Base-by-base conservation (phyloP, 1,284 basidiomycete species). In the Papiliotrema fonsecae region DNA sequence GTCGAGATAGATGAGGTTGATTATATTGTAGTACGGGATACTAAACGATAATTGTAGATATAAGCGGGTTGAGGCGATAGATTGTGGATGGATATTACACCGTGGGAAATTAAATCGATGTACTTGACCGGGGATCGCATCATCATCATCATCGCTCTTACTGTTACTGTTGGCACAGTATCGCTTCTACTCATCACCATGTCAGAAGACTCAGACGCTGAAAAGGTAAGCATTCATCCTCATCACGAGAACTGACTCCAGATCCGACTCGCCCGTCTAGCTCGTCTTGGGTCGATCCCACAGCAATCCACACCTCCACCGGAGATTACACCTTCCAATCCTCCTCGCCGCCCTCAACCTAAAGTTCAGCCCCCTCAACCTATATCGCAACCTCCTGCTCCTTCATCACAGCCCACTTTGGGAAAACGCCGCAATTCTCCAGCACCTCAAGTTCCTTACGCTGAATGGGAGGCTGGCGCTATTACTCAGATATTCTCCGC, bases 381-480 rank as follows among this genome's bases (percentile, higher is more conserved):
- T 37, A 30, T 37, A 27, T 42, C 47, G 13, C 30, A 18, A 18
- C 11, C 37, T 30, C 24, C 32, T 38, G 9, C 28, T 6, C 24
- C 38, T n/a, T n/a, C n/a, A n/a, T n/a, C n/a, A n/a, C n/a, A n/a
- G n/a, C n/a, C n/a, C n/a, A n/a, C n/a, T n/a, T n/a, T n/a, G n/a
- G n/a, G n/a, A n/a, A n/a, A n/a, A n/a, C n/a, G n/a, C n/a, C n/a
- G n/a, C n/a, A n/a, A n/a, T n/a, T n/a, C n/a, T n/a, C n/a, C n/a
- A n/a, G n/a, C n/a, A n/a, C n/a, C n/a, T n/a, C n/a, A 42, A 1
- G 24, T 61, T 6, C 55, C 88, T 31, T 80, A 88, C 65, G 60
- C 81, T 10, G 67, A 72, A 27, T 96, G 91, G 91, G 86, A 88
- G 74, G 76, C 84, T 49, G 80, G 82, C 32, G 82, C 80, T 11